Conservation (phyloP, 1,284 basidiomycete species). For the Ceratobasidium sp. region DNA sequence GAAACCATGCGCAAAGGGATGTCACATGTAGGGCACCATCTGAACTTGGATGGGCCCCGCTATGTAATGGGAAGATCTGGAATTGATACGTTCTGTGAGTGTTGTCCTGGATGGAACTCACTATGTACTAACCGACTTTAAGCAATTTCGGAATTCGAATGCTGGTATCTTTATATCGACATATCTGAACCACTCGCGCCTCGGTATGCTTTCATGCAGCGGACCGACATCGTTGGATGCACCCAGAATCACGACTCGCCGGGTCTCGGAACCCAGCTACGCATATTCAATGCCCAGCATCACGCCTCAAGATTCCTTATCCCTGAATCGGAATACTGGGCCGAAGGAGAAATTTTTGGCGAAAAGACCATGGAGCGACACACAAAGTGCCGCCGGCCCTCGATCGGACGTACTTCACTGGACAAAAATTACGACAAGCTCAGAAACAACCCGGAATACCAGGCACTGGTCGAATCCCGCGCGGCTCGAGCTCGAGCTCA, state of each 20-base stretch:
- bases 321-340: conserved; percentile 17
- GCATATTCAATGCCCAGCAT: conserved; percentile 34
- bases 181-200: conserved; percentile 18
- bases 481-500: conserved; percentile 16
- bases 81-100: conserved; percentile 6
- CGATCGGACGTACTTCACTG: not conserved
- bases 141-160: not conserved
- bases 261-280: not conserved
- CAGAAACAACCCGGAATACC: conserved; percentile 14
- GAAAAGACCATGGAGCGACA: conserved; percentile 15
- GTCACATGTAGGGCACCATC: not conserved
- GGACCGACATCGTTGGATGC: conserved; percentile 2
- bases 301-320: conserved; percentile 24
- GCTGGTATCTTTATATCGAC: conserved; percentile 35
- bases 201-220: conserved; percentile 32
- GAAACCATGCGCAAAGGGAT: not conserved
- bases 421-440: not conserved
- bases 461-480: conserved; percentile 4
- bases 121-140: not conserved
- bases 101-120: no score
- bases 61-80: conserved; percentile 23
- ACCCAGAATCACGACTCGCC: not conserved
- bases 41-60: conserved; percentile 11
- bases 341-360: conserved; percentile 9
- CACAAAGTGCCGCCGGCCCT: not conserved